Evolutionary conservation across 1,284 basidiomycete genomes (phyloP).

Genomic region (Puccinia polysora): DNA sequence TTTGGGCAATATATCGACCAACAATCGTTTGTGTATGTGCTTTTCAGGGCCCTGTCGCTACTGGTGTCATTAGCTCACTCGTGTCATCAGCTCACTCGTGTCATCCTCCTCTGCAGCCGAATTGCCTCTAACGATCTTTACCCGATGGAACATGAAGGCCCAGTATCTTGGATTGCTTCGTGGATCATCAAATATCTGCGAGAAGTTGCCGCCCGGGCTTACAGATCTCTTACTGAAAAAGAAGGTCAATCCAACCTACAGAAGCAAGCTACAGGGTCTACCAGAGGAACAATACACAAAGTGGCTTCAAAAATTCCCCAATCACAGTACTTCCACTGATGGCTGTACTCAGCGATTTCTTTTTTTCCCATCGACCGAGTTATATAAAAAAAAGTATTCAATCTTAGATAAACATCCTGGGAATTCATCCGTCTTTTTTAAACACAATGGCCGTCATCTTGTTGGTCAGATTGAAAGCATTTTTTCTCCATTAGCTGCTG

Average conservation of each 20-base stretch:
- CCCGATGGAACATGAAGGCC: slow-evolving; percentile 9
- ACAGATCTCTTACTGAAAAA: slow-evolving; percentile 2
- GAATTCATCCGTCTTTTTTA: slow-evolving; percentile 7
- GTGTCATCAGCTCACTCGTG: neutral
- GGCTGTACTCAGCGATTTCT: neutral
- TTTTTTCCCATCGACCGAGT: neutral
- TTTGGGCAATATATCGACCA: slow-evolving; percentile 12
- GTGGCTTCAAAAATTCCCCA: neutral
- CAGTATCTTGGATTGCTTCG: neutral
- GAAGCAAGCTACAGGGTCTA: neutral
- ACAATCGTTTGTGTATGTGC: slow-evolving; percentile 19
- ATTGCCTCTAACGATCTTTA: slow-evolving; percentile 5
- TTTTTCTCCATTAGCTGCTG: neutral
- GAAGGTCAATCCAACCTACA: neutral
- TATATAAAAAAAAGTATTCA: neutral
- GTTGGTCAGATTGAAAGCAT: slow-evolving; percentile 11
- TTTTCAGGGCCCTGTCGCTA: neutral
- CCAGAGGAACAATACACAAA: neutral
- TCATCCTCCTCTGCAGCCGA: neutral
- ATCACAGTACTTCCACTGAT: neutral
- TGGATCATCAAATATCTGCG: neutral
- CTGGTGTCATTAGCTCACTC: neutral
- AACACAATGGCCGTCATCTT: neutral
- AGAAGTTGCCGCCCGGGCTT: neutral
- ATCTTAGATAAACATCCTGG: neutral